Conservation (phyloP, 2,329 filamentous ascomycete species). For the Cryphonectria nitschkei region DNA sequence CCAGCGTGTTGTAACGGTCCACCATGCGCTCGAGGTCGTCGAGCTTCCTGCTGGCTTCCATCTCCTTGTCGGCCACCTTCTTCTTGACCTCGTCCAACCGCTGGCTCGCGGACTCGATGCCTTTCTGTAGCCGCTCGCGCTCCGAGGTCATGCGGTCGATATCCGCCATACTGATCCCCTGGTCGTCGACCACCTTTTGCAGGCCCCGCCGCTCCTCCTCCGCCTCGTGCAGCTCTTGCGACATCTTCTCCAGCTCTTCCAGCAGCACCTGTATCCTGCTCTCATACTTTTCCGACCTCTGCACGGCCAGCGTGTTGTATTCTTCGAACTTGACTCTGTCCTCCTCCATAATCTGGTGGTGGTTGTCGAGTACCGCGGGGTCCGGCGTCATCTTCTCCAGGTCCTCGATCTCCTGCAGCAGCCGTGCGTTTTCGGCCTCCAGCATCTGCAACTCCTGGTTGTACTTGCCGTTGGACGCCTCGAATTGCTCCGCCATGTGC, state of each 20-base stretch:
- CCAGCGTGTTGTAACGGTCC: constrained; percentile 89
- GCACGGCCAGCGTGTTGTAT: constrained; percentile 84
- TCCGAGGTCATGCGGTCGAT: constrained; percentile 99
- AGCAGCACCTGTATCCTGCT: constrained; percentile 79
- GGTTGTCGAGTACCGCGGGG: constrained; percentile 80
- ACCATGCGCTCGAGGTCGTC: constrained; percentile 92
- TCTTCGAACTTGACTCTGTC: constrained; percentile 95
- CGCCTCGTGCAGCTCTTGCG: constrained; percentile 74
- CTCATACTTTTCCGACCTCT: constrained; percentile 88
- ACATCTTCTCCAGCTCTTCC: constrained; percentile 80
- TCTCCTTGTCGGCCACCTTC: constrained; percentile 81
- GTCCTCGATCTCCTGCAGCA: constrained; percentile 86
- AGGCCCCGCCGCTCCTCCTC: constrained; percentile 81
- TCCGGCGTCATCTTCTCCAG: constrained; percentile 86
- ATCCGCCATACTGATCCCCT: constrained; percentile 95
- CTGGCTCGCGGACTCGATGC: constrained; percentile 74
- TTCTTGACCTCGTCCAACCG: constrained; percentile 85
- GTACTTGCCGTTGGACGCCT: constrained; percentile 82
- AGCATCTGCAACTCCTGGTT: constrained; percentile 81
- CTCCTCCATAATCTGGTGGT: constrained; percentile 92
- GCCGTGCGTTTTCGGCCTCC: constrained; percentile 80
- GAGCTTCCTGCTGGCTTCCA: constrained; percentile 81
- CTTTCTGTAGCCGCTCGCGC: constrained; percentile 88
- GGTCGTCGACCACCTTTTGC: constrained; percentile 85
- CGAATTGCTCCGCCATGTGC: constrained; percentile 86